Evolutionary conservation across 345 rosid genomes (phyloP), one percentile per base, ranked within the genome.

Genomic region (Bruguiera parviflora): DNA sequence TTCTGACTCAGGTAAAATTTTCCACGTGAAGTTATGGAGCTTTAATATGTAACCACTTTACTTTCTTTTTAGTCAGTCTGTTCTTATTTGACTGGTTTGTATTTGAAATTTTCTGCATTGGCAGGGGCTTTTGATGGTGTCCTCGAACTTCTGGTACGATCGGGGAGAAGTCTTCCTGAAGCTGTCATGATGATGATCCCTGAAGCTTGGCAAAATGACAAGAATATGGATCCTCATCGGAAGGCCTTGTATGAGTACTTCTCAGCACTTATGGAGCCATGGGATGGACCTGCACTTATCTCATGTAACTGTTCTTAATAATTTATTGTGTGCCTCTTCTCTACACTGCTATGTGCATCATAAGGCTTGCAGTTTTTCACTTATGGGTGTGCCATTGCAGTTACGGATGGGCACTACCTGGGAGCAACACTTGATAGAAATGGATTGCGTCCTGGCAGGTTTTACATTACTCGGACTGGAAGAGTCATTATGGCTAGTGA

Each of bases 101-200:
- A 37, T 65, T 60, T 57, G 56, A 24, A 20, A 63, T 32, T 53
- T 46, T 66, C 31, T 43, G 87, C 43, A 66, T 32, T 43, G 68
- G 8, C 72, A 96, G 99, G 99, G 71, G 91, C 98, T 75, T 96
- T 96, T 77, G 99, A 96, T 84, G 99, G 98, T 71, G 99, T 96
- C 71, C 99, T 96, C 70, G 99, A 96, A 80, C 92, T 96, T 74
- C 87, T 96, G 56, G 89, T 90, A 69, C 87, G 99, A 75, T 89
- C 99, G 73, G 99, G 99, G 37, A 90, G 99, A 92, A 96, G 88
- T 83, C 97, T 96, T 58, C 99, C 98, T 65, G 99, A 92, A 86
- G 99, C 98, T 71, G 84, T 96, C 43, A 96, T 96, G 99, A 96
- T 96, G 99, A 88, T 96, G 99, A 96, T 96, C 66, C 99, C 99